phyloP scores from a whole-genome alignment of 495 filamentous ascomycete genomes.

The Jackrogersella multiformis region DNA sequence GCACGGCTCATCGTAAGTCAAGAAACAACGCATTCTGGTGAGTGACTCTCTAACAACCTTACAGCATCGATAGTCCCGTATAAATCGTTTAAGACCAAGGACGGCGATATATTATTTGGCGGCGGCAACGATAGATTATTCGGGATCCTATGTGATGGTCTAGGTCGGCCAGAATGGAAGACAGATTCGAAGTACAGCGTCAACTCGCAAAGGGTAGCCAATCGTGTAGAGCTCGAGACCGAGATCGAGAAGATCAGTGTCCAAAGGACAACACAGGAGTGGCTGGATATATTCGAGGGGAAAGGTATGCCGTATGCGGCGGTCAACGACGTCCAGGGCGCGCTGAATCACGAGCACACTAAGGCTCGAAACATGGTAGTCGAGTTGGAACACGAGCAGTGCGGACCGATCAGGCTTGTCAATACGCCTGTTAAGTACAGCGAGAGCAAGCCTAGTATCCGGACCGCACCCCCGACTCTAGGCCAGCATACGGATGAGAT shows the following conservation, averaged over 20 bases:
- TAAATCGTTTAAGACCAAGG: constrained; percentile 87
- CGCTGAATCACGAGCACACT: constrained; percentile 87
- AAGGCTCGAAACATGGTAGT: constrained; percentile 86
- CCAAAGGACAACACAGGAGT: constrained; percentile 86
- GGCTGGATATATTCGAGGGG: constrained; percentile 87
- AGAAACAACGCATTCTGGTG: neutral
- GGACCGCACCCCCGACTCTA: constrained; percentile 82
- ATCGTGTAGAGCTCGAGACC: constrained; percentile 77
- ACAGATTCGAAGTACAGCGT: constrained; percentile 76
- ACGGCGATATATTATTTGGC: constrained; percentile 91
- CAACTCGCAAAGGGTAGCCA: constrained; percentile 82
- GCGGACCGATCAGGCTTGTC: constrained; percentile 86
- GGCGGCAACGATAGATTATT: constrained; percentile 95
- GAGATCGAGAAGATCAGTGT: constrained; percentile 78
- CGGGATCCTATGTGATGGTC: constrained; percentile 80
- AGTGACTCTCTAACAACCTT: constrained; percentile 31
- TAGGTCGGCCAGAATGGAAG: constrained; percentile 83
- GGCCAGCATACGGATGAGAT: constrained; percentile 95
- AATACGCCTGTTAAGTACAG: constrained; percentile 98
- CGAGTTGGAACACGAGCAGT: constrained; percentile 81
- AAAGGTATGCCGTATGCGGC: constrained; percentile 95
- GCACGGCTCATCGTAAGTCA: constrained; percentile 88
- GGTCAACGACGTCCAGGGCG: constrained; percentile 88
- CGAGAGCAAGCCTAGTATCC: constrained; percentile 76
- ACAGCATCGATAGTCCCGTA: constrained; percentile 96